Conservation (phyloP, 2,329 filamentous ascomycete species). For the Plenodomus tracheiphilus region DNA sequence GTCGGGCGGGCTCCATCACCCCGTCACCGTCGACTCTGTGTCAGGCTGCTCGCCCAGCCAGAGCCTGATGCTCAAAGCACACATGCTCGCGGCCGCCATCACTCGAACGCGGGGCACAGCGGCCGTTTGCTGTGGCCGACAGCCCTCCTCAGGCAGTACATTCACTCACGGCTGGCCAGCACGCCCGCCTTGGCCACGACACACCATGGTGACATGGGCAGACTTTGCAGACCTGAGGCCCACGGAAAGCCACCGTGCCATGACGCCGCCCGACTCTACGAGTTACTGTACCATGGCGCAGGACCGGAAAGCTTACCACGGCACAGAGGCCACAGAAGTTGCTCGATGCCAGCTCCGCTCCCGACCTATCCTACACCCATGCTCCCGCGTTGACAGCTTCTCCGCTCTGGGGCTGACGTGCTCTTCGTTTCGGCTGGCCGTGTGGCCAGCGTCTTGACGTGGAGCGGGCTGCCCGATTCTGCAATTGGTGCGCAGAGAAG, state of each 20-base stretch:
- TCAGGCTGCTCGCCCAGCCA: slow-evolving; percentile 14
- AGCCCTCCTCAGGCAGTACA: too few species aligned
- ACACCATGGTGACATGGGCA: slow-evolving; percentile 17
- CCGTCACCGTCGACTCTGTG: slow-evolving; percentile 22
- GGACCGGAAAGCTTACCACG: slow-evolving; percentile 7
- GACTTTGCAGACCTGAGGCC: slow-evolving; percentile 7
- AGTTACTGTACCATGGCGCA: not conserved
- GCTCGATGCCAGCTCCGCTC: too few species aligned
- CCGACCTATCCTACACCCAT: slow-evolving; percentile 27
- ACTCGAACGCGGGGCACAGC: slow-evolving; percentile 20
- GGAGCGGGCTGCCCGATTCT: slow-evolving; percentile 9
- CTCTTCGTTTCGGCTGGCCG: slow-evolving; percentile 27
- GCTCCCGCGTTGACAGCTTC: slow-evolving; percentile 18
- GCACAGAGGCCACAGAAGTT: slow-evolving; percentile 1
- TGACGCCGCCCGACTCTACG: slow-evolving; percentile 11
- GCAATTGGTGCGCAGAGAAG: slow-evolving; percentile 22
- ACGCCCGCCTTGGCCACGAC: slow-evolving; percentile 15
- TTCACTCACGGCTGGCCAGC: too few species aligned
- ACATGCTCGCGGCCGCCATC: slow-evolving; percentile 19
- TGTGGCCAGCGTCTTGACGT: slow-evolving; percentile 20
- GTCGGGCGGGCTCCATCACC: slow-evolving; percentile 18
- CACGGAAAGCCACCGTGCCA: slow-evolving; percentile 15
- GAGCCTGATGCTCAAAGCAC: slow-evolving; percentile 17
- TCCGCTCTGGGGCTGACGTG: slow-evolving; percentile 35
- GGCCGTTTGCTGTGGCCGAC: too few species aligned